Evolutionary conservation across 805 yeast genomes (phyloP), one percentile per base, ranked within the genome.

Genomic region (Yamadazyma paraphyllophila): DNA sequence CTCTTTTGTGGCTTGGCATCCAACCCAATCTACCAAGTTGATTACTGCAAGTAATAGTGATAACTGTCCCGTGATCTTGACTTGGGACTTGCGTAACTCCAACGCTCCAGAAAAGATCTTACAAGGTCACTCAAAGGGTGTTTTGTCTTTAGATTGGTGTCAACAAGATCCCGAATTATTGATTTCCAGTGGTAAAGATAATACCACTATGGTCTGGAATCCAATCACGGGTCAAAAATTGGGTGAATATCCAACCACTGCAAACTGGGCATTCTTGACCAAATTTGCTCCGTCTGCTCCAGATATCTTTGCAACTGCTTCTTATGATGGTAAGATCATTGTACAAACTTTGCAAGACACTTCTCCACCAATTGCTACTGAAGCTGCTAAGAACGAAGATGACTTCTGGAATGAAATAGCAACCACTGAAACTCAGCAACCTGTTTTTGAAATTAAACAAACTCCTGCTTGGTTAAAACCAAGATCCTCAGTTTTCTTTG

Each of bases 1-100:
- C 41, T 81, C 95, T 30, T 77, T 79, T 49, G 95, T 94, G 11
- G 89, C 85, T 47, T 94, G 99, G 99, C 97, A 94, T 65, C 99
- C 99, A 46, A 69, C 77, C 36, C 84, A 83, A 67, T 81, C 92
- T 47, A 92, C 98, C 12, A 85, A 81, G 61, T 78, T 94, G 48
- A 82, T 87, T 24, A 92, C 98, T 20, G 96, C 96, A 24, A 83
- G 94, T 25, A 90, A 85, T 49, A 79, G 81, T 47, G 97, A 91
- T 64, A 71, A 76, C 15, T 80, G 81, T 41, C 96, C 99, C 10
- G 77, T 86, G 27, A 82, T 94, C 44, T 69, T 89, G 52, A 74
- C 92, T 12, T 94, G 99, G 99, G 97, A 94, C 70, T 76, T 94
- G 61, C 81, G 97, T 66, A 92, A 94, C 62, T 82, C 96, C 25